phyloP scores from a whole-genome alignment of 2,329 filamentous ascomycete genomes.

The Paracoccidioides lutzii region DNA sequence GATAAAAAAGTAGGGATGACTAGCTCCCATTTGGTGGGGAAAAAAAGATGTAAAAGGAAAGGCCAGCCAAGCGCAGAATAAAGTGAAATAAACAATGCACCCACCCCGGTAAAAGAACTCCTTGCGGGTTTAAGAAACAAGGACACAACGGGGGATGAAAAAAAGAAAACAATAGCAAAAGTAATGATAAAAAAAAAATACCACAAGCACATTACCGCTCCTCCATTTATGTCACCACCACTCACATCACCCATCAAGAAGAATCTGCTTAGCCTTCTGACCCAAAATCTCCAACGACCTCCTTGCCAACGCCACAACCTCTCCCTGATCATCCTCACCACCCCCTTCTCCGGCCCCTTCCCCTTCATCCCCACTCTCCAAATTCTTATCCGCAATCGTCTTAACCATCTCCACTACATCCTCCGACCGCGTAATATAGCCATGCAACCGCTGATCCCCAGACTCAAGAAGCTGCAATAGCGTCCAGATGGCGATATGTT shows the following conservation, averaged over 20 bases:
- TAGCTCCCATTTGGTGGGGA: background rate
- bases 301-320: conserved; percentile 82
- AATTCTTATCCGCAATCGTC: conserved; percentile 74
- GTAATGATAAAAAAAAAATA: background rate
- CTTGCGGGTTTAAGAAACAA: background rate
- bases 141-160: background rate
- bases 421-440: conserved; percentile 75
- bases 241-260: conserved; percentile 57
- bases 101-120: background rate
- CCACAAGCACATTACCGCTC: background rate
- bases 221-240: background rate
- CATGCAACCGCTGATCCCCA: conserved; percentile 78
- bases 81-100: no score
- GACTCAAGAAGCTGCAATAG: conserved; percentile 90
- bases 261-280: conserved; percentile 59
- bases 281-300: conserved; percentile 78
- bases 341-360: conserved; percentile 49
- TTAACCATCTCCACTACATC: conserved; percentile 88
- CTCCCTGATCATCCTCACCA: conserved; percentile 76
- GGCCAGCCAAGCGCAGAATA: no score
- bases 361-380: conserved; percentile 78
- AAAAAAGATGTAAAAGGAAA: background rate
- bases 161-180: background rate
- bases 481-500: conserved; percentile 98
- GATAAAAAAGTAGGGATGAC: background rate